Conservation (phyloP, 2,329 filamentous ascomycete species). For the Hypoxylon sp. region DNA sequence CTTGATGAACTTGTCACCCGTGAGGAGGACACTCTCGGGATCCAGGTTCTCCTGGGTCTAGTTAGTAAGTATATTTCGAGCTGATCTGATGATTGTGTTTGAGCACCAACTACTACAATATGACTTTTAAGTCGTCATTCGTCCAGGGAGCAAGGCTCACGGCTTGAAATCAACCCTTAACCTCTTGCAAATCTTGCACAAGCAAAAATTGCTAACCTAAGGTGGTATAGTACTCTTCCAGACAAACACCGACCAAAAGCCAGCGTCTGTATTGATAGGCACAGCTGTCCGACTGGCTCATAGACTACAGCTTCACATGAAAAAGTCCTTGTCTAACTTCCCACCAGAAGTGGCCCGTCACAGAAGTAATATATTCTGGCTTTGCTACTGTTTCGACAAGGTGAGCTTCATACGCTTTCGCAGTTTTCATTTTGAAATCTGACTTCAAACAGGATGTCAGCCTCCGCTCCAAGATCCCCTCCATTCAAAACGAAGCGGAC, state of each 20-base stretch:
- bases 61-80: slow-evolving; percentile 48
- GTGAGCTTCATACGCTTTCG: slow-evolving; percentile 41
- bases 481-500: slow-evolving; percentile 59
- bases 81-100: background rate
- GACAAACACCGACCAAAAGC: slow-evolving; percentile 57
- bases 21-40: slow-evolving; percentile 57
- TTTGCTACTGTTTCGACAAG: slow-evolving; percentile 60
- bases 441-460: slow-evolving; percentile 55
- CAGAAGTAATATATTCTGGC: slow-evolving; percentile 59
- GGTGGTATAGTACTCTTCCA: slow-evolving; percentile 55
- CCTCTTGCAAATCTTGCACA: background rate
- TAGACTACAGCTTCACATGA: slow-evolving; percentile 56
- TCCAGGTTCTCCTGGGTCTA: slow-evolving; percentile 59
- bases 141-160: background rate
- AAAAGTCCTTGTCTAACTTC: slow-evolving; percentile 46
- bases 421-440: slow-evolving; percentile 10
- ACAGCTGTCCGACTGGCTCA: slow-evolving; percentile 60
- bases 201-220: slow-evolving; percentile 11
- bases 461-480: slow-evolving; percentile 57
- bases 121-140: background rate
- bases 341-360: slow-evolving; percentile 55
- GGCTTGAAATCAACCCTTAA: background rate
- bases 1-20: slow-evolving; percentile 58
- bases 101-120: background rate
- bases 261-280: slow-evolving; percentile 58